Evolutionary conservation across 1,139 yeast species (phyloP), one percentile per base, ranked within the genome.

Genomic region (Sugiyamaella sp.): DNA sequence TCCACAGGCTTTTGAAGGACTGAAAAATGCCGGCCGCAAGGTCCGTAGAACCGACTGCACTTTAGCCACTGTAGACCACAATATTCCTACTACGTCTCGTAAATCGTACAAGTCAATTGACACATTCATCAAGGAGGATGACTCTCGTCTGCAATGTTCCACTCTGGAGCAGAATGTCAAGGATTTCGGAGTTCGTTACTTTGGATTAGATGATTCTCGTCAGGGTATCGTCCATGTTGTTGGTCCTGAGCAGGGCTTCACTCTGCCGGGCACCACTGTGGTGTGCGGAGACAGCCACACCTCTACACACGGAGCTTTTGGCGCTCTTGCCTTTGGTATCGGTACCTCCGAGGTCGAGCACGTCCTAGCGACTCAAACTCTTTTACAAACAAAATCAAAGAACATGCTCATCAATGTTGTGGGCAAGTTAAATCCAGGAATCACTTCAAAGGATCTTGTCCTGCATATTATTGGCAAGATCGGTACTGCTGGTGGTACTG

Each of bases 401-500:
- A 93, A 93, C 75, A 93, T 93, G 99, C 81, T 95, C 67, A 86
- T 93, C 61, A 74, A 79, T 59, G 87, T 93, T 35, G 83, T 85
- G 56, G 99, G 99, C 58, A 87, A 86, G 62, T 80, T 93, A 63
- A 74, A 78, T 47, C 86, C 86, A 49, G 98, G 97, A 52, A 86
- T 93, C 70, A 91, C 99, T 25, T 93, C 98, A 40, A 93, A 93
- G 78, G 99, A 93, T 75, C 78, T 93, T 66, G 85, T 93, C 60
- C 80, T 93, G 60, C 98, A 93, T 71, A 95, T 93, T 46, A 93
- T 93, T 68, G 97, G 97, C 63, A 85, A 85, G 53, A 91, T 93
- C 68, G 99, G 99, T 75, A 93, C 99, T 64, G 99, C 99, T 59
- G 99, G 99, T 75, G 99, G 99, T 76, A 93, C 98, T 55, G 99